Base-by-base conservation (phyloP, 1,284 basidiomycete genomes). In the Naganishia liquefaciens region DNA sequence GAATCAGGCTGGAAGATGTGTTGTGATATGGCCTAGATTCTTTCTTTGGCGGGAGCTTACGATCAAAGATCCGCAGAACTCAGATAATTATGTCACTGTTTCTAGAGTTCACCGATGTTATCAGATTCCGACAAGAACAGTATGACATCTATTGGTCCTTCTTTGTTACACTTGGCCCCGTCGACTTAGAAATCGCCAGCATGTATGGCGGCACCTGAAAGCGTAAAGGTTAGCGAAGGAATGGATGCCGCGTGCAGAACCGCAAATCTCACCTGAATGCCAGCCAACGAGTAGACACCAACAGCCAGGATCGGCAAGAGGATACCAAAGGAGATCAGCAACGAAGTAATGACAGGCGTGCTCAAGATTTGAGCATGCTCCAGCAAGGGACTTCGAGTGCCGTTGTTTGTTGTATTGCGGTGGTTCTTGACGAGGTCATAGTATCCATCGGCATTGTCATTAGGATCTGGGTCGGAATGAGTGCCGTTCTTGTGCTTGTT, bases 341-440 rank as follows among this genome's bases (percentile, higher is more conserved):
- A 81, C 2, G 82, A 80, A 10, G 83, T 84, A 76, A 93, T 89
- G 62, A 93, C 82, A 1, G 85, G 89, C 0, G 90, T 88, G 0
- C 90, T 90, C 61, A 93, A 84, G 53, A 92, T 81, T 73, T 90
- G 88, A 74, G 90, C 90, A 50, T 82, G 83, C 66, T 87, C 84
- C 46, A 91, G 82, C 15, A 76, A 63, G 7, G 76, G 71, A 17
- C 68, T 73, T 46, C 66, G 65, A 30, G 69, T 62, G 17, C 68
- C 27, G 69, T 69, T 69, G 64, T 71, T 68, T 9, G 72, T 72
- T 9, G 70, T 64, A 63, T 75, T 73, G 60, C 63, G 27, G 28
- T 55, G 39, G 23, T 50, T 57, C 25, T 43, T 53, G 49, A 65
- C 19, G 15, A 65, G 57, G 30, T 65, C 64, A 25, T 54, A 61